phyloP scores from a whole-genome alignment of 1,139 yeast species.

The Diutina catenulata region DNA sequence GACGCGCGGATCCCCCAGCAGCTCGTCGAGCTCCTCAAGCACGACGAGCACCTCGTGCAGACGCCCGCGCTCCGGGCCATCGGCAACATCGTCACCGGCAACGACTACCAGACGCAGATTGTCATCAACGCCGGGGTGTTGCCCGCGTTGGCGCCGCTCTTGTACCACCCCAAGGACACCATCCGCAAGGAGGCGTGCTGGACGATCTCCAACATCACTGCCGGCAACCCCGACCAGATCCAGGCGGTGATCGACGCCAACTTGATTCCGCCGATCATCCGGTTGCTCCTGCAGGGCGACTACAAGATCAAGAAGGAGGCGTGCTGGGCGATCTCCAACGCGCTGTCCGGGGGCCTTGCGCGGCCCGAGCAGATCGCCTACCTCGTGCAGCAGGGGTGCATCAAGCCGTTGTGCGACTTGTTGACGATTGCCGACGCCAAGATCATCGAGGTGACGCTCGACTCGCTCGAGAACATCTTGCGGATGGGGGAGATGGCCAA shows the following conservation, averaged over 20 bases:
- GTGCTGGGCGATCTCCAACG: slow-evolving; percentile 98
- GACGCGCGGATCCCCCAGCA: slow-evolving; percentile 94
- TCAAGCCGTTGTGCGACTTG: slow-evolving; percentile 92
- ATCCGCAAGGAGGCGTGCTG: slow-evolving; percentile 97
- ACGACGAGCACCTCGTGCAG: slow-evolving; percentile 78
- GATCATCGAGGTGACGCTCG: slow-evolving; percentile 89
- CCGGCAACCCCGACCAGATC: slow-evolving; percentile 91
- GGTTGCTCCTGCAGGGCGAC: slow-evolving; percentile 72
- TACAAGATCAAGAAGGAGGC: slow-evolving; percentile 97
- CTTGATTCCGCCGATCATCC: slow-evolving; percentile 84
- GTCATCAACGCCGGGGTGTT: slow-evolving; percentile 91
- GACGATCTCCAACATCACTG: slow-evolving; percentile 96
- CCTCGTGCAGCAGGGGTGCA: slow-evolving; percentile 89
- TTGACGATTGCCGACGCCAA: slow-evolving; percentile 80
- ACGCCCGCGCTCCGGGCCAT: slow-evolving; percentile 96
- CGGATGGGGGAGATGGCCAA: slow-evolving; percentile 91
- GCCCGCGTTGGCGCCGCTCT: slow-evolving; percentile 69
- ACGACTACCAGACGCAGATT: slow-evolving; percentile 88
- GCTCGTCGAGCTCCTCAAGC: slow-evolving; percentile 78
- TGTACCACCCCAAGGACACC: slow-evolving; percentile 79
- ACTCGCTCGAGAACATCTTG: slow-evolving; percentile 73
- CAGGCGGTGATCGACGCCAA: slow-evolving; percentile 95
- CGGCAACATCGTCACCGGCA: slow-evolving; percentile 96
- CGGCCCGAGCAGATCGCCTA: slow-evolving; percentile 91
- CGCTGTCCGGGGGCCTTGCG: slow-evolving; percentile 87